Base-by-base conservation (phyloP, 352 stramenopile species). In the Pythium phragmiticola region DNA sequence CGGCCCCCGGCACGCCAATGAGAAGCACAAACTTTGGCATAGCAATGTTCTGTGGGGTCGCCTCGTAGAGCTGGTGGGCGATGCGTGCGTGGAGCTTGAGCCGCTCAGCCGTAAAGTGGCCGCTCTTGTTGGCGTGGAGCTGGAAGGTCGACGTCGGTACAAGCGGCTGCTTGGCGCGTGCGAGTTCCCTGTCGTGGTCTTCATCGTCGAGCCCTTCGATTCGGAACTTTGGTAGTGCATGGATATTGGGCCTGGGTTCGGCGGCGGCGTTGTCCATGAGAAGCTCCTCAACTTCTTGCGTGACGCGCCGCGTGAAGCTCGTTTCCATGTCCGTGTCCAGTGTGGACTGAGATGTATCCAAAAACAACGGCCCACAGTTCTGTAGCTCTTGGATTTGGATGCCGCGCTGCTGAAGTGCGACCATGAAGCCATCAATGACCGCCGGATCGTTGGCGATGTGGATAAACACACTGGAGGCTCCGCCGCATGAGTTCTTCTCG, bases 11-110 rank as follows among this genome's bases (percentile, higher is more conserved):
- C 49, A 90, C 84, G 5, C 80, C 84, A 33, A 90, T 65, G 17
- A 92, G 66, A 4, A 92, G 74, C 48, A 92, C 77, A 55, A 90
- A 90, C 55, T 81, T 83, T 26, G 84, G 84, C 4, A 71, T 57
- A 0, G 68, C 61, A 51, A 92, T 63, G 42, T 83, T 74, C 51
- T 89, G 80, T 9, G 81, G 82, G 4, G 73, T 69, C 0, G 76
- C 68, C 3, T 82, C 76, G 61, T 89, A 90, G 14, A 92, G 60
- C 48, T 92, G 83, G 45, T 89, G 76, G 0, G 83, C 79, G 57
- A 92, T 92, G n/a, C 81, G 79, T 23, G 80, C 83, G 60, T 92
- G 83, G 14, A 90, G 68, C 41, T 74, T 70, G 33, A 89, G 74
- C 23, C 83, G 77, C 47, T 88, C 77, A 9, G 73, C 66, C 2